Percentiles rank a stretch among this genome's conserved stretches.
These are phyloP conservation scores for Nidularia sp. DNA, from an alignment of 768 basidiomycete genomes.

Conservation along the genomic window DNA sequence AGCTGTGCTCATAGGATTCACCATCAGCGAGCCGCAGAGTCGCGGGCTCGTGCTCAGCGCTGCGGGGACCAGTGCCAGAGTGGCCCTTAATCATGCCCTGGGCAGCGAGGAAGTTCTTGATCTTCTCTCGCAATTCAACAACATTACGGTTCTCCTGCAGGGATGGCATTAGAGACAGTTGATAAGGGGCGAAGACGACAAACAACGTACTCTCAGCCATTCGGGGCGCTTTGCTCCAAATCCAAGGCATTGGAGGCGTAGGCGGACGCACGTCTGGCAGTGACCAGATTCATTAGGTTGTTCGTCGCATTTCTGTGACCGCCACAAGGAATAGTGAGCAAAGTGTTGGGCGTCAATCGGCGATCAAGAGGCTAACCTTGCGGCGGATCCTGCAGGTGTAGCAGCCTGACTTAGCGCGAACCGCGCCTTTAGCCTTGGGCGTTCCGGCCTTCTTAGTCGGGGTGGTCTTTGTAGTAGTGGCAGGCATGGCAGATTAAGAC, in stretches of 20 bases:
- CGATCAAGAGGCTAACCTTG: slow-evolving; percentile 49
- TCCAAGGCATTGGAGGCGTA: slow-evolving; percentile 80
- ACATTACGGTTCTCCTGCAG: slow-evolving; percentile 68
- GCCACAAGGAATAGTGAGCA: too few species aligned
- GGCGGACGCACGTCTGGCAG: slow-evolving; percentile 75
- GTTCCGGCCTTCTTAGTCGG: slow-evolving; percentile 42
- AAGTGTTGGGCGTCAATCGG: slow-evolving; percentile 9
- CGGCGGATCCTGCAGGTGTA: slow-evolving; percentile 85
- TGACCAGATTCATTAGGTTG: slow-evolving; percentile 53
- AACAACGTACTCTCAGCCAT: slow-evolving; percentile 63
- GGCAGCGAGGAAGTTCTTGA: slow-evolving; percentile 72
- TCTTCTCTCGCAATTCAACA: slow-evolving; percentile 66
- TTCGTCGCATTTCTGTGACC: slow-evolving; percentile 79
- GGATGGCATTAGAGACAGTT: slow-evolving; percentile 7
- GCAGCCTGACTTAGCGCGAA: slow-evolving; percentile 84
- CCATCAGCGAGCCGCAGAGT: slow-evolving; percentile 49
- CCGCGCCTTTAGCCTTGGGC: slow-evolving; percentile 76
- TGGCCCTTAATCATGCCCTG: slow-evolving; percentile 92
- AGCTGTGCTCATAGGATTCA: slow-evolving; percentile 36
- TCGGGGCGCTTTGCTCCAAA: slow-evolving; percentile 85
- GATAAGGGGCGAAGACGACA: not conserved
- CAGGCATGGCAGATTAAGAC: slow-evolving; percentile 24
- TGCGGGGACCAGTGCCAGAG: slow-evolving; percentile 63
- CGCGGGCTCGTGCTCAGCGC: slow-evolving; percentile 50
- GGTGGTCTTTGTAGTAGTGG: slow-evolving; percentile 38